Percentiles rank a stretch among this genome's conserved stretches.
Conservation (phyloP, 78 protist species). For the Cavenderia fasciculata region DNA sequence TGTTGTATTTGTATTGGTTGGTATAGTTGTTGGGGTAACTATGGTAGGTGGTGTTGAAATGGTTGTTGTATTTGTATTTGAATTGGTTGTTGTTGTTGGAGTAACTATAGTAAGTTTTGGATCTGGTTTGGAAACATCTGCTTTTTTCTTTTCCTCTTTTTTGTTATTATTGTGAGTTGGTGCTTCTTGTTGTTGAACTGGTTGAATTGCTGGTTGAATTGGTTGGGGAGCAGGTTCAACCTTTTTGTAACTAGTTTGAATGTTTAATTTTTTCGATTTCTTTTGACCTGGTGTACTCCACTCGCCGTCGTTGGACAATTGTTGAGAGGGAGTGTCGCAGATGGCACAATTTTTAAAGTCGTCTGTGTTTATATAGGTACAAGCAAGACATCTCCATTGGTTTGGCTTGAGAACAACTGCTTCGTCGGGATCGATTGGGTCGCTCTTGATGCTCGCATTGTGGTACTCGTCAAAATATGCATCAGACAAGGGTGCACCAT, state of each 20-base stretch:
- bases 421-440: not conserved
- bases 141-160: not conserved
- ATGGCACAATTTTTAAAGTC: not conserved
- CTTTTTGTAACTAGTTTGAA: conserved; percentile 37
- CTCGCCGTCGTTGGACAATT: not conserved
- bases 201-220: conserved; percentile 24
- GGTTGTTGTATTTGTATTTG: not conserved
- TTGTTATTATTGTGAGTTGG: not conserved
- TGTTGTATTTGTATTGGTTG: not conserved
- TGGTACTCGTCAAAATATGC: conserved; percentile 53
- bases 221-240: not conserved
- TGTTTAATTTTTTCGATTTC: conserved; percentile 28
- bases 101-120: not conserved
- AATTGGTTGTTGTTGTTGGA: not conserved
- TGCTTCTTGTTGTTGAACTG: conserved; percentile 7
- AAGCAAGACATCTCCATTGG: conserved; percentile 60
- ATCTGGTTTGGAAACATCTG: not conserved
- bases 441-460: not conserved
- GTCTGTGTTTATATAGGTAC: conserved; percentile 47
- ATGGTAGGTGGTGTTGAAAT: not conserved
- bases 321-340: conserved; percentile 23
- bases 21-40: not conserved
- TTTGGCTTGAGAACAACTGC: conserved; percentile 26
- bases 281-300: not conserved
- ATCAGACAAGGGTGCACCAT: conserved; percentile 49